These are phyloP conservation scores for Chytridiales sp. DNA, from an alignment of 371 early-diverging fungal species.

Conservation along the genomic window DNA sequence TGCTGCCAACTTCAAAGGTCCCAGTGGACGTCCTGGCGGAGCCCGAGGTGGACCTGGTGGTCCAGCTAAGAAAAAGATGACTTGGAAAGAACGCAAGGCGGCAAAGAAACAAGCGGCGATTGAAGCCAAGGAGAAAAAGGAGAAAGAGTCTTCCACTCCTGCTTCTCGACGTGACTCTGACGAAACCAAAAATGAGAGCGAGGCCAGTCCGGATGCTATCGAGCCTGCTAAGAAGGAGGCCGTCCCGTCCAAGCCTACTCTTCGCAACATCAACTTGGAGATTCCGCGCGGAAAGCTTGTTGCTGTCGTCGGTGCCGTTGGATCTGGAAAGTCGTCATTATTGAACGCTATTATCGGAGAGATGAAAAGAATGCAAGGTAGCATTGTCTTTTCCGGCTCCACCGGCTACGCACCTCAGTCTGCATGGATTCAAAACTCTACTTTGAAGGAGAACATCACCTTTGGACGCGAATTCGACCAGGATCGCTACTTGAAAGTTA, in stretches of 20 bases:
- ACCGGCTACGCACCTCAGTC: constrained; percentile 54
- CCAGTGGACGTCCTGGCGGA: constrained; percentile 1
- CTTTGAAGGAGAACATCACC: constrained; percentile 43
- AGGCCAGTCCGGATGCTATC: not conserved
- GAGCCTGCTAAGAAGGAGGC: not conserved
- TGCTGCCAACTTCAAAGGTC: not conserved
- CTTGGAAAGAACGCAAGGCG: not conserved
- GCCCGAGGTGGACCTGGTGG: constrained; percentile 13
- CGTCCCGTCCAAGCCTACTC: constrained; percentile 3
- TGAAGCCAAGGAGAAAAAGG: constrained; percentile 20
- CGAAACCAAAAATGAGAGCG: constrained; percentile 5
- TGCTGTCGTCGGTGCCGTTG: constrained; percentile 61
- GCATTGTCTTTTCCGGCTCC: constrained; percentile 36
- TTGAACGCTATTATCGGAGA: constrained; percentile 60
- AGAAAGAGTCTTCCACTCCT: constrained; percentile 34
- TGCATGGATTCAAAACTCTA: constrained; percentile 53
- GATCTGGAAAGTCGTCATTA: constrained; percentile 58
- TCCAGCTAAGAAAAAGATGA: too few species aligned
- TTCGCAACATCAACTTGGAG: constrained; percentile 38
- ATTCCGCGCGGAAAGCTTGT: constrained; percentile 51
- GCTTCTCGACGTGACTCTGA: too few species aligned
- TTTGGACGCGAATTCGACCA: constrained; percentile 41
- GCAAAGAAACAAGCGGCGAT: not conserved
- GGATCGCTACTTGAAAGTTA: constrained; percentile 35
- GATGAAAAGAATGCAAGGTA: constrained; percentile 44